Percentiles rank a stretch among this genome's conserved stretches.
Conservation (phyloP, 306 rosid genomes). For the Gastrolobium villosum region DNA sequence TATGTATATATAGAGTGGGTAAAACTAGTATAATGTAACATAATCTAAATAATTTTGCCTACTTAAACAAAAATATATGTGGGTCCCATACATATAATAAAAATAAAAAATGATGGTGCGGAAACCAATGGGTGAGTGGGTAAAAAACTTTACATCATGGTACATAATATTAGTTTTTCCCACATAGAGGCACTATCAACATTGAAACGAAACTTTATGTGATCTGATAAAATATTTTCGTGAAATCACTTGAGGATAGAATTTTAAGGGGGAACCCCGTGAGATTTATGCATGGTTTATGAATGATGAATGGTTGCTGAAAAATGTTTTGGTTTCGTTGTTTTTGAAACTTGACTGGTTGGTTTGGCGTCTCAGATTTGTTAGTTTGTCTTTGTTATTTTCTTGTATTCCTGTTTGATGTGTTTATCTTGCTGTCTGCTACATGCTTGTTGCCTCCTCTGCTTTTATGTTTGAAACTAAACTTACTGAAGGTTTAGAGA, state of each 20-base stretch:
- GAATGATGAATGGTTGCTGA: conserved; percentile 42
- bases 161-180: too few relatives aligned
- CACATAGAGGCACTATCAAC: conserved; percentile 6
- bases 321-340: conserved; percentile 27
- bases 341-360: conserved; percentile 22
- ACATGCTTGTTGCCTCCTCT: conserved; percentile 5
- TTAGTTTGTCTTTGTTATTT: conserved; percentile 30
- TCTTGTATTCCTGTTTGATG: conserved; percentile 2
- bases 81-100: too few relatives aligned
- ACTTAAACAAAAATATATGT: too few relatives aligned
- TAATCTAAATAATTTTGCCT: too few relatives aligned
- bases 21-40: too few relatives aligned
- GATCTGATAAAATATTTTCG: neutral
- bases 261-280: conserved; percentile 1
- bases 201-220: neutral
- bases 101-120: too few relatives aligned
- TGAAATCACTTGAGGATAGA: conserved; percentile 27
- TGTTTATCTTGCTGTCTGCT: conserved; percentile 21
- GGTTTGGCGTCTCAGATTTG: conserved; percentile 12
- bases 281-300: neutral
- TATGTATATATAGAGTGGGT: too few relatives aligned
- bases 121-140: too few relatives aligned
- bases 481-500: neutral
- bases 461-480: neutral
- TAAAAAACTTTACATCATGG: too few relatives aligned